Evolutionary conservation across 257 asterid species (phyloP), one percentile per base, ranked within the genome.

Genomic region (Parsonsia alboflavescens): DNA sequence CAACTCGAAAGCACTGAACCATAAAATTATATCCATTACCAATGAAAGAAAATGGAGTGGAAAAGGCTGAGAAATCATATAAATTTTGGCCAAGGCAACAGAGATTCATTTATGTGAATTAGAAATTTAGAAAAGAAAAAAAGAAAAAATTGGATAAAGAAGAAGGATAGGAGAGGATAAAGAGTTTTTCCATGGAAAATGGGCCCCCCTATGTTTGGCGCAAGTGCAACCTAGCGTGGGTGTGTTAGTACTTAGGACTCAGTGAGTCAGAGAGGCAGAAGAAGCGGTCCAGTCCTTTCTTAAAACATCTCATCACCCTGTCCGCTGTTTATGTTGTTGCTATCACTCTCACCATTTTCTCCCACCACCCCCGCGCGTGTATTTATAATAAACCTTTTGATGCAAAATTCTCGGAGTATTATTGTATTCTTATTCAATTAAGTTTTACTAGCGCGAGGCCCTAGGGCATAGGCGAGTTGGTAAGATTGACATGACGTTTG

Each of bases 191-290:
- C 77, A 77, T 79, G 71, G 2, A 80, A 50, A 78, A 76, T 76
- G 85, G 88, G 78, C 74, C 82, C 86, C 83, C 75, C 4, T 12
- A 61, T 70, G 77, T 84, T 86, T 87, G 91, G 93, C 88, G n/a
- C n/a, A n/a, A n/a, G n/a, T 81, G 92, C 96, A 82, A 82, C 52
- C 67, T 76, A 66, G 80, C 78, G 83, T 85, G 80, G 58, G 84
- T 73, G 87, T 76, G 79, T 75, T 79, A 69, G 73, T 71, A 82
- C 82, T 84, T 84, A 66, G 81, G 88, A 79, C 85, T 82, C 81
- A 63, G 73, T 69, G 81, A 73, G 77, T 75, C 79, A 67, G 81
- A 67, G 81, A 24, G 76, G 12, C 62, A 59, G 49, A n/a, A 50
- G 72, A 70, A 42, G 52, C 56, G 65, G 58, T 58, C 78, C 78